Conservation (phyloP, 352 stramenopile species). For the Globisporangium takayamanum region DNA sequence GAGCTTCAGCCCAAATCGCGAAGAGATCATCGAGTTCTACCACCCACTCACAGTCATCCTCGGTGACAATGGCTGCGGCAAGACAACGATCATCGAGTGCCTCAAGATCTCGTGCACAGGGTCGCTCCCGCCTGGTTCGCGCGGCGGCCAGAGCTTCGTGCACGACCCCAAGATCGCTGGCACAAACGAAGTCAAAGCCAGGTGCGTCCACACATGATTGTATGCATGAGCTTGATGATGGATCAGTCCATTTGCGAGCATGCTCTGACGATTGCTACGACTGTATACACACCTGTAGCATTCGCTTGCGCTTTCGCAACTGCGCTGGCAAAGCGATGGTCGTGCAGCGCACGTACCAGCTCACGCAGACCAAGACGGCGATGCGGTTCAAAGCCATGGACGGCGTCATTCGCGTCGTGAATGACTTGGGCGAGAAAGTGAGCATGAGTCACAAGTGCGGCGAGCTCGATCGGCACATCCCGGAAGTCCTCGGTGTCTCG, state of each 20-base stretch:
- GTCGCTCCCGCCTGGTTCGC: slow-evolving; percentile 87
- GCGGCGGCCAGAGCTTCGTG: slow-evolving; percentile 91
- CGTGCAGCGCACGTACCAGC: slow-evolving; percentile 92
- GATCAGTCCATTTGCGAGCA: not conserved
- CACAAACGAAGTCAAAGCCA: slow-evolving; percentile 89
- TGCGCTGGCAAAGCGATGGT: slow-evolving; percentile 83
- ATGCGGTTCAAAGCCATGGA: slow-evolving; percentile 96
- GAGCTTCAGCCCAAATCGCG: slow-evolving; percentile 95
- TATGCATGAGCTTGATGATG: not conserved
- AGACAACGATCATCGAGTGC: slow-evolving; percentile 99
- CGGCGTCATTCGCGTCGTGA: slow-evolving; percentile 89
- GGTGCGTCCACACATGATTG: slow-evolving; percentile 8
- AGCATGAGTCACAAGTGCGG: slow-evolving; percentile 93
- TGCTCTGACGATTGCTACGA: too few species aligned
- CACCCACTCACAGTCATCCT: slow-evolving; percentile 99
- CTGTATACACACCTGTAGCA: slow-evolving; percentile 16
- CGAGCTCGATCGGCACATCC: slow-evolving; percentile 93
- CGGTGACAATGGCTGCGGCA: slow-evolving; percentile 95
- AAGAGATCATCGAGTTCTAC: slow-evolving; percentile 96
- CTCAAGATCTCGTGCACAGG: slow-evolving; percentile 97
- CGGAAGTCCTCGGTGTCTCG: slow-evolving; percentile 93
- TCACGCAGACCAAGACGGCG: slow-evolving; percentile 89
- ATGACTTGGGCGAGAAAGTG: slow-evolving; percentile 87
- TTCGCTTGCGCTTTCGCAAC: slow-evolving; percentile 92
- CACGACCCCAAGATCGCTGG: slow-evolving; percentile 93